Evolutionary conservation across 2,329 filamentous ascomycete genomes (phyloP), one percentile per base, ranked within the genome.

Genomic region (Botryotinia convoluta): DNA sequence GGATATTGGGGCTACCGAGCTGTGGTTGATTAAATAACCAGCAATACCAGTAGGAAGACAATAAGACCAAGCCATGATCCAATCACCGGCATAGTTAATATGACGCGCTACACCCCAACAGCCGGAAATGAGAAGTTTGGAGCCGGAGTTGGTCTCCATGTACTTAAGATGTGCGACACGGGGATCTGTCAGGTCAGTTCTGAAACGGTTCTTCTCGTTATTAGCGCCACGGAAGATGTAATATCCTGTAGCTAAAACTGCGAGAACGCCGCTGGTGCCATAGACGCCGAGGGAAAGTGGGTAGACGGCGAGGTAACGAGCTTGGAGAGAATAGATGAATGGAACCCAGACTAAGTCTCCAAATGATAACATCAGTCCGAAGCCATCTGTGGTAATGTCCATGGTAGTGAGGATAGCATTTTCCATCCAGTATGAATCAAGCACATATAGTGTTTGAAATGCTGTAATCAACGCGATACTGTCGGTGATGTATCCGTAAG

Each of bases 61-160:
- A 83, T 96, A 98, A 0, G 94, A 90, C 93, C 94, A 98, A 14
- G 92, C 89, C 89, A 97, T 95, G 77, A 96, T 87, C 95, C 95
- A 98, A 84, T 98, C 95, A 70, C 95, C 95, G 1, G 97, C 84
- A 83, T 98, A 98, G 85, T 98, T 98, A 86, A 98, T 95, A 83
- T 98, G 95, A 60, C 95, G 90, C 0, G 95, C 92, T 35, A 89
- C 86, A 61, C 95, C 95, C 95, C 95, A 98, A 95, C 95, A 98
- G 72, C 95, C 95, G 0, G 92, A 92, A 5, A 90, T 90, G 76
- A 98, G 87, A 44, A 98, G 88, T 78, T 91, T 92, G 73, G 92
- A 94, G 69, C 95, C 95, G 3, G 89, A 87, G 80, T 90, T 90
- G 16, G 95, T 98, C 84, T 96, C 86, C 74, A 98, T 94, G 82